Evolutionary conservation across 2,329 filamentous ascomycete genomes (phyloP).

Genomic region (Fusarium sp.): DNA sequence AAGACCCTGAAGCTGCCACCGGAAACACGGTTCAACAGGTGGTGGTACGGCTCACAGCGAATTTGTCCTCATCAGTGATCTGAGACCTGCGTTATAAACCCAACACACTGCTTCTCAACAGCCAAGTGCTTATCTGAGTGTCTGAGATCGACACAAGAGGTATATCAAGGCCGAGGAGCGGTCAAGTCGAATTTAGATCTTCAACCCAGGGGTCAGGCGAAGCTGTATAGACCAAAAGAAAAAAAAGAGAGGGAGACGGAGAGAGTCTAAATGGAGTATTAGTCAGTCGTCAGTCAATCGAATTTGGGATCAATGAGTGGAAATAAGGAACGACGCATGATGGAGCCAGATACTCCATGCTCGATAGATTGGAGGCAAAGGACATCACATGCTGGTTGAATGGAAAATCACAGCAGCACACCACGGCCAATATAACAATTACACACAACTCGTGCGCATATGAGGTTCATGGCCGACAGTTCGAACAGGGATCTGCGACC

Average conservation of each 20-base stretch:
- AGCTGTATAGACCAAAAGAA: neutral
- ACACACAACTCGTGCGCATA: slow-evolving; percentile 22
- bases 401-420: slow-evolving; percentile 6
- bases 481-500: slow-evolving; percentile 19
- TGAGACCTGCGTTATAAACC: slow-evolving; percentile 24
- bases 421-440: slow-evolving; percentile 3
- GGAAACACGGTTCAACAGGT: slow-evolving; percentile 35
- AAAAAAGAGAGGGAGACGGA: neutral
- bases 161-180: slow-evolving; percentile 24
- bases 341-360: neutral
- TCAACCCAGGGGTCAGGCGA: slow-evolving; percentile 4
- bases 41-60: slow-evolving; percentile 30
- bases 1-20: slow-evolving; percentile 25
- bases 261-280: neutral
- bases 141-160: slow-evolving; percentile 31
- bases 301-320: slow-evolving; percentile 16
- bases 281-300: neutral
- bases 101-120: slow-evolving; percentile 13
- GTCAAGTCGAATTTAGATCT: slow-evolving; percentile 31
- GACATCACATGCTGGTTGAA: slow-evolving; percentile 6
- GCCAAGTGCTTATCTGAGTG: slow-evolving; percentile 21
- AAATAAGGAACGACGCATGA: slow-evolving; percentile 9
- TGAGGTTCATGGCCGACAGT: slow-evolving; percentile 9
- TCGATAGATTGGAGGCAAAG: neutral
- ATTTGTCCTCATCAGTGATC: slow-evolving; percentile 32